Percentiles rank a stretch among this genome's conserved stretches.
Evolutionary conservation across 164 flowering plant species (phyloP).

Genomic region (Pachysandra terminalis): DNA sequence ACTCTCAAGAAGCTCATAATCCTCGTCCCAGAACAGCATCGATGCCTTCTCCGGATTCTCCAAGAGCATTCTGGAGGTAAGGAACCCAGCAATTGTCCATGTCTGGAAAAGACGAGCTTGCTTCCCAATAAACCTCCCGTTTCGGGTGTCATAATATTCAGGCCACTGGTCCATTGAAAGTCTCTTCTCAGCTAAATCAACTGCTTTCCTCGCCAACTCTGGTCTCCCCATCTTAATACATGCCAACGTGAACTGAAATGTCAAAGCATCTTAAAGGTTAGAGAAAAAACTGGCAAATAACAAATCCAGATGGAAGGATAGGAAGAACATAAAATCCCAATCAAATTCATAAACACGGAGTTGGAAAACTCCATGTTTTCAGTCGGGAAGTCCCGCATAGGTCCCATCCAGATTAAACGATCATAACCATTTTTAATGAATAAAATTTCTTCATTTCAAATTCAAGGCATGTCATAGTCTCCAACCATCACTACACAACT

Average conservation of each 20-base stretch:
- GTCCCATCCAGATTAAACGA: background rate
- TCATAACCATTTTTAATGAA: background rate
- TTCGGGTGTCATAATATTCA: slow-evolving; percentile 65
- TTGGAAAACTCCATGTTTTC: background rate
- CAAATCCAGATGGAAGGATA: background rate
- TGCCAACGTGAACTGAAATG: slow-evolving; percentile 63
- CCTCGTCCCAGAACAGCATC: slow-evolving; percentile 66
- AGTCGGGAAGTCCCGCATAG: background rate
- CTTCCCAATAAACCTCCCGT: slow-evolving; percentile 66
- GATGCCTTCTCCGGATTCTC: slow-evolving; percentile 63
- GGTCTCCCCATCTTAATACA: slow-evolving; percentile 71
- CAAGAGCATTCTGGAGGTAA: slow-evolving; percentile 70
- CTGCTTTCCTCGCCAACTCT: slow-evolving; percentile 53
- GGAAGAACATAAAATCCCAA: background rate
- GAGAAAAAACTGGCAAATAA: background rate
- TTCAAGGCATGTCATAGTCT: background rate
- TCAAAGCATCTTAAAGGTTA: slow-evolving; percentile 1
- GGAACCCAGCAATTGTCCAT: slow-evolving; percentile 81
- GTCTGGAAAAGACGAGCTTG: slow-evolving; percentile 66
- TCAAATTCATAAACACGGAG: no score
- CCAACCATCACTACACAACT: background rate
- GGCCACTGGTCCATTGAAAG: slow-evolving; percentile 60
- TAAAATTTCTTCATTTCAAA: no score
- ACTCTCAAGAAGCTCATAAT: slow-evolving; percentile 65
- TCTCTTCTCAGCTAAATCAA: slow-evolving; percentile 50